These are phyloP conservation scores for Aspergillus sclerotiicarbonarius DNA, from an alignment of 495 filamentous ascomycete species.

Conservation along the genomic window DNA sequence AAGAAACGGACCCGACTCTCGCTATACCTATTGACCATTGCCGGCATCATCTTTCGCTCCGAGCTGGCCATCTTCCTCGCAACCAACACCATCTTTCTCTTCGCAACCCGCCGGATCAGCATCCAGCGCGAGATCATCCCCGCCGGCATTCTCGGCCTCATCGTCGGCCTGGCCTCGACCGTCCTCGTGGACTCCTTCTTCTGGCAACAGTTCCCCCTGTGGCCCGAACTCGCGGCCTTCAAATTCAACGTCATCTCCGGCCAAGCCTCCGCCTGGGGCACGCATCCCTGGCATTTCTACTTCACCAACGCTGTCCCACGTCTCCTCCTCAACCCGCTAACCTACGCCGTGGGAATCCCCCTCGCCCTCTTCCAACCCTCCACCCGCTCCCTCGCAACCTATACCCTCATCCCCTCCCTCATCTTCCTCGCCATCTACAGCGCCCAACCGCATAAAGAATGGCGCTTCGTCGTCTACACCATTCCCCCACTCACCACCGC, in stretches of 20 bases:
- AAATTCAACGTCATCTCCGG: constrained; percentile 78
- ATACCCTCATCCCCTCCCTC: constrained; percentile 63
- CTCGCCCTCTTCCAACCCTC: constrained; percentile 56
- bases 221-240: constrained; percentile 90
- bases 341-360: constrained; percentile 61
- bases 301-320: constrained; percentile 78
- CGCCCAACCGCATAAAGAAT: constrained; percentile 89
- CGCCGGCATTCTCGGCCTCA: constrained; percentile 64
- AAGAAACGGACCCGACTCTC: constrained; percentile 49
- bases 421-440: constrained; percentile 79
- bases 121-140: constrained; percentile 57
- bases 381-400: constrained; percentile 42
- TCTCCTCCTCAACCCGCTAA: constrained; percentile 76
- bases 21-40: constrained; percentile 73
- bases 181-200: constrained; percentile 84
- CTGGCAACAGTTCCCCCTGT: constrained; percentile 77
- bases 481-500: constrained; percentile 77
- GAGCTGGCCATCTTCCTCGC: constrained; percentile 82
- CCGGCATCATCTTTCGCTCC: constrained; percentile 85
- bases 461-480: constrained; percentile 90
- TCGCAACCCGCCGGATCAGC: constrained; percentile 53
- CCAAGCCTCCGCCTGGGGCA: constrained; percentile 81
- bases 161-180: constrained; percentile 61
- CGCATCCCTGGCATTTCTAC: constrained; percentile 80
- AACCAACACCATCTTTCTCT: constrained; percentile 45